Base-by-base conservation (phyloP, 192 early-diverging fungal genomes). In the Kickxella alabastrina region DNA sequence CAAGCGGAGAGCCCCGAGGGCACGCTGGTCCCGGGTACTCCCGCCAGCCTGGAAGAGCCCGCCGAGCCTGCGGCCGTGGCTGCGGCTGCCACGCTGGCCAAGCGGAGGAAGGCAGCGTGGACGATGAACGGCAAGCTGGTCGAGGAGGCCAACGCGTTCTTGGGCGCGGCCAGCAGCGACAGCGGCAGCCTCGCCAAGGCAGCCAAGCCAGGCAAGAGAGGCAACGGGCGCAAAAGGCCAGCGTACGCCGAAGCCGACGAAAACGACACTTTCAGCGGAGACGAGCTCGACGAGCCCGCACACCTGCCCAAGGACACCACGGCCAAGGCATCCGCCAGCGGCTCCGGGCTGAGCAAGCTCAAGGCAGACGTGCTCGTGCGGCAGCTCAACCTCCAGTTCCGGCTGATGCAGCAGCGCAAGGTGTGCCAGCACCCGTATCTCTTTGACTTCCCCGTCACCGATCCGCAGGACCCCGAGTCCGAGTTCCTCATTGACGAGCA, bases 351-450 rank as follows among this genome's bases (percentile, higher is more conserved):
- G 35, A 44, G 52, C n/a, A 49, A 46, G 14, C 53, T 60, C 27
- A 29, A 53, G 22, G 57, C 65, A 0, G 41, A 43, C 10, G 63
- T 68, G 4, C 54, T 69, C 8, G 83, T 89, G 23, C 83, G 75
- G 18, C 82, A 84, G 49, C 83, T 89, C 56, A 82, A 89, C 39
- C 57, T 98, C 31, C 87, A 90, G 68, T 69, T 74, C 87, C 59
- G 72, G 46, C 79, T 88, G 31, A 90, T 97, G 88, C 94, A 97
- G 62, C 75, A 96, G 25, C 89, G 94, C 48, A 97, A 97, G 62
- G 81, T 90, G 40, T 98, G 95, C 77, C 93, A 96, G 63, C 95
- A 98, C 66, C 94, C 95, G 9, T 98, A 90, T 54, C 68, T 97
- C 10, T 95, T 95, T 58, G 83, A 90, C 39, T 85, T 90, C 68